Evolutionary conservation across 345 rosid genomes (phyloP).

Genomic region (Eucalyptus erythrocorys): DNA sequence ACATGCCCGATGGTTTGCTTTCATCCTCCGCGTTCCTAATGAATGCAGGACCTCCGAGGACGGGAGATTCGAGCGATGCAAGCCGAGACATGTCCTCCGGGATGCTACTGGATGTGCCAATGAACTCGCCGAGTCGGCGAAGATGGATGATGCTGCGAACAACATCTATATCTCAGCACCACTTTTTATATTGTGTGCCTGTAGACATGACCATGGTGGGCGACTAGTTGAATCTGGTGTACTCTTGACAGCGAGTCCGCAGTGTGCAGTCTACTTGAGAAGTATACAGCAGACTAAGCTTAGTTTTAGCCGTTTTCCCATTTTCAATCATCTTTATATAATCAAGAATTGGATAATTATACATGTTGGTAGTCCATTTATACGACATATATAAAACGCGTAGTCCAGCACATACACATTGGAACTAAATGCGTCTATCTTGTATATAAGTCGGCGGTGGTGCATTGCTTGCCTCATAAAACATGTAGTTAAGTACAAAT

Average conservation of each 20-base stretch:
- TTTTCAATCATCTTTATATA: too few relatives aligned
- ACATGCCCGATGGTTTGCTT: rapidly evolving
- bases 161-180: neutral
- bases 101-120: neutral
- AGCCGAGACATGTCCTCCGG: neutral
- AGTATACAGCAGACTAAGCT: neutral
- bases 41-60: neutral
- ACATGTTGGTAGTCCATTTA: neutral
- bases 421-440: neutral
- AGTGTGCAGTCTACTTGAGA: neutral
- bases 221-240: neutral
- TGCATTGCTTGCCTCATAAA: neutral
- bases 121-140: neutral
- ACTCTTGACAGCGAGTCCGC: neutral
- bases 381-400: neutral
- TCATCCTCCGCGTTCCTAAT: neutral
- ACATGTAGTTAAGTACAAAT: neutral
- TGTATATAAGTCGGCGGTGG: neutral
- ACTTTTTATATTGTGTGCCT: neutral
- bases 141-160: neutral
- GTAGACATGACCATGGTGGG: neutral
- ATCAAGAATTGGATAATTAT: neutral
- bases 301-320: neutral
- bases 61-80: neutral
- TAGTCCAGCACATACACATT: neutral